Evolutionary conservation across 176 grass and related monocot genomes (phyloP).

Genomic region (Phragmites australis): DNA sequence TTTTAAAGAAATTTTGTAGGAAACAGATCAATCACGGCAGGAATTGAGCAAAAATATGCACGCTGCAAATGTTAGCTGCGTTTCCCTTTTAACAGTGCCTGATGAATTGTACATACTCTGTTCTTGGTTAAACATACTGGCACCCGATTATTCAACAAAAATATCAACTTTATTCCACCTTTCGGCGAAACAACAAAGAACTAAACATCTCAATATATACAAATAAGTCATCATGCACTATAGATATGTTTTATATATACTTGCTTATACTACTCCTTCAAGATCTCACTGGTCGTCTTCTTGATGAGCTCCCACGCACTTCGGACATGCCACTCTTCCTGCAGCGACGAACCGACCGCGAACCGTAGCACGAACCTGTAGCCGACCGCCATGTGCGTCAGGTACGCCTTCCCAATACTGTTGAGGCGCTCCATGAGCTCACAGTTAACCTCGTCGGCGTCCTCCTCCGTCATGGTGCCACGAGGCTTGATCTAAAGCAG

Average conservation of each 20-base stretch:
- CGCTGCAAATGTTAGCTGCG: too few relatives aligned
- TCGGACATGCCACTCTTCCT: slow-evolving; percentile 27
- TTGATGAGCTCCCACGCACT: slow-evolving; percentile 35
- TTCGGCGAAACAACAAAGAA: background rate
- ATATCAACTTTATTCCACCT: background rate
- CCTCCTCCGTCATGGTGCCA: background rate
- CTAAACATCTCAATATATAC: background rate
- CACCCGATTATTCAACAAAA: too few relatives aligned
- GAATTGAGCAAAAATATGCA: too few relatives aligned
- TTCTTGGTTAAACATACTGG: too few relatives aligned
- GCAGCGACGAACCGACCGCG: slow-evolving; percentile 38
- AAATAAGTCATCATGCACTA: background rate
- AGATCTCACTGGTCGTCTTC: slow-evolving; percentile 7
- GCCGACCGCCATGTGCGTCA: slow-evolving; percentile 30
- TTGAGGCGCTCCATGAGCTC: slow-evolving; percentile 37
- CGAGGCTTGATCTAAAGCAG: slow-evolving; percentile 42
- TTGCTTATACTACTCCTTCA: background rate
- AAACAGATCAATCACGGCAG: too few relatives aligned
- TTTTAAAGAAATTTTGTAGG: too few relatives aligned
- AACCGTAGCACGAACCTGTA: slow-evolving; percentile 38
- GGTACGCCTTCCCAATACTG: slow-evolving; percentile 12
- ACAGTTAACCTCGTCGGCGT: slow-evolving; percentile 23
- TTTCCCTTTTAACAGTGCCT: too few relatives aligned
- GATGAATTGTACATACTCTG: too few relatives aligned
- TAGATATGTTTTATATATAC: background rate